Conservation (phyloP, 805 yeast species). For the Barnettozyma siamensis region DNA sequence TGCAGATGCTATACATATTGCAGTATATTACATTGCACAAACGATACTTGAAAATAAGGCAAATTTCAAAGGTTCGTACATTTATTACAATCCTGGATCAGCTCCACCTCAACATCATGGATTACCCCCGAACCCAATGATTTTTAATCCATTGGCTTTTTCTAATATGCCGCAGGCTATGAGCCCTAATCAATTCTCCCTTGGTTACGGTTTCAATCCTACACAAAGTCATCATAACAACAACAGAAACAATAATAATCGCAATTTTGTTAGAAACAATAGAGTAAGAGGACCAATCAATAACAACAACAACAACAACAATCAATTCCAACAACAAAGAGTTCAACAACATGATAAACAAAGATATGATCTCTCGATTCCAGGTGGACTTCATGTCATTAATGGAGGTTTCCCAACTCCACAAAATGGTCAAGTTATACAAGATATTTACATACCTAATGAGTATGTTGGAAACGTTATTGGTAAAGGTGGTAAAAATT, state of each 20-base stretch:
- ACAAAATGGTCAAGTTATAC: constrained; percentile 39
- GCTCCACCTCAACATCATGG: constrained; percentile 6
- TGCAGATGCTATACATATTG: constrained; percentile 83
- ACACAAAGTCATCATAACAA: not conserved
- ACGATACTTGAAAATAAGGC: constrained; percentile 55
- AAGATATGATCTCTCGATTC: not conserved
- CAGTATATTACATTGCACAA: constrained; percentile 67
- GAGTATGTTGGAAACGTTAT: constrained; percentile 78
- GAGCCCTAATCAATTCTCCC: constrained; percentile 5
- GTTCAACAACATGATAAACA: not conserved
- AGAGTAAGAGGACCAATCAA: not conserved
- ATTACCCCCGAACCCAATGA: constrained; percentile 14
- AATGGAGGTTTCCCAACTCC: not conserved
- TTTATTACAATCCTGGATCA: constrained; percentile 49
- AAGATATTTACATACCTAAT: constrained; percentile 72
- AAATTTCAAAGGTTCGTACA: constrained; percentile 45
- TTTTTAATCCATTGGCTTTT: constrained; percentile 10
- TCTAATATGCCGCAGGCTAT: constrained; percentile 5
- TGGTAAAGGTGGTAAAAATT: constrained; percentile 81
- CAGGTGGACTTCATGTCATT: not conserved
- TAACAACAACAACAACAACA: constrained; percentile 1
- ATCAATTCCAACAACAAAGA: no score
- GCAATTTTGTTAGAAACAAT: not conserved
- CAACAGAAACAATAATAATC: not conserved
- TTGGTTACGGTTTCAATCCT: constrained; percentile 2